Evolutionary conservation across 192 early-diverging fungal genomes (phyloP).

Genomic region (Rhizophagus sp.): DNA sequence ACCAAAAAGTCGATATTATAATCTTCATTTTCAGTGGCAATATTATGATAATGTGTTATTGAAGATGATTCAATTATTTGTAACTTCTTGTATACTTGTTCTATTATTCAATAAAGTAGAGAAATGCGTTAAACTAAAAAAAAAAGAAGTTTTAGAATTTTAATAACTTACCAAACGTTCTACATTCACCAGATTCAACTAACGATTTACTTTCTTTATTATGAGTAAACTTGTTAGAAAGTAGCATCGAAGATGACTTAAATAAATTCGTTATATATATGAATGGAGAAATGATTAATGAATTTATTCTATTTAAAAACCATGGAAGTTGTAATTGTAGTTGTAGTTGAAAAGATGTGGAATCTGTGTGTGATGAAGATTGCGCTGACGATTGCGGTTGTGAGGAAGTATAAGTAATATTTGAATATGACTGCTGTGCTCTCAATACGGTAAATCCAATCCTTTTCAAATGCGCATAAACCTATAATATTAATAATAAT

Average conservation of each 20-base stretch:
- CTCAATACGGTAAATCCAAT: constrained; percentile 51
- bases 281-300: background rate
- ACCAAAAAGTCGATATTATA: constrained; percentile 20
- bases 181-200: constrained; percentile 14
- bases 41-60: constrained; percentile 14
- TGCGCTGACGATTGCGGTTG: background rate
- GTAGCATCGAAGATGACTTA: background rate
- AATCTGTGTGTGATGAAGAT: background rate
- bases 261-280: background rate
- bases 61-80: constrained; percentile 33
- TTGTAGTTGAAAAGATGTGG: background rate
- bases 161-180: constrained; percentile 28
- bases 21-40: background rate
- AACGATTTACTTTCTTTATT: background rate
- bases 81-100: constrained; percentile 37
- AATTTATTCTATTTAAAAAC: too few species aligned
- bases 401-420: background rate
- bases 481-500: constrained; percentile 29
- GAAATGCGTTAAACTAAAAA: background rate
- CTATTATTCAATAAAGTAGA: constrained; percentile 14
- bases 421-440: constrained; percentile 27
- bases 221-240: background rate
- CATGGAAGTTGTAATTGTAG: background rate
- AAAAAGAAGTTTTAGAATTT: background rate
- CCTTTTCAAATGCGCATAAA: constrained; percentile 55